These are phyloP conservation scores for Ophiosphaerella narmari DNA, from an alignment of 2,329 filamentous ascomycete genomes.

Conservation along the genomic window DNA sequence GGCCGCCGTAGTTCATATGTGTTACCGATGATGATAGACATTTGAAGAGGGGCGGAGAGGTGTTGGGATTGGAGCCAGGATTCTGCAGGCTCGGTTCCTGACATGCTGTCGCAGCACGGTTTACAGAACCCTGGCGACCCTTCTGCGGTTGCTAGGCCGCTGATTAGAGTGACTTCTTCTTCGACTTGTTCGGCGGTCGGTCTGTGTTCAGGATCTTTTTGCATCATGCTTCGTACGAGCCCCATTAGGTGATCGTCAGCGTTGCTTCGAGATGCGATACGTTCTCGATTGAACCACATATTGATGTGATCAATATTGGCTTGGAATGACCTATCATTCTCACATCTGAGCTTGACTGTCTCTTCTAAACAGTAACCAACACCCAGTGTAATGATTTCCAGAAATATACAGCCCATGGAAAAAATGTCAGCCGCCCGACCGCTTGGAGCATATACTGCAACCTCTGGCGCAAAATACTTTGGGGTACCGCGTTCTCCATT, in stretches of 20 bases:
- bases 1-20: neutral
- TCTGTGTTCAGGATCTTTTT: neutral
- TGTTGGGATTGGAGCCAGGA: neutral
- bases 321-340: slow-evolving; percentile 2
- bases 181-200: neutral
- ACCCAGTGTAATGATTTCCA: slow-evolving; percentile 9
- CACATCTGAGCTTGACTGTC: neutral
- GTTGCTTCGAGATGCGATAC: neutral
- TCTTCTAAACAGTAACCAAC: neutral
- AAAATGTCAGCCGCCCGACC: slow-evolving; percentile 19
- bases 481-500: slow-evolving; percentile 15
- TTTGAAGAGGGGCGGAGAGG: neutral
- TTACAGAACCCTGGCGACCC: neutral
- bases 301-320: neutral
- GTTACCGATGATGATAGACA: slow-evolving; percentile 1
- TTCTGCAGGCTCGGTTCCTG: neutral
- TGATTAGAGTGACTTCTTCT: neutral
- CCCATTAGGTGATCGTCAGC: slow-evolving; percentile 1
- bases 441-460: slow-evolving; percentile 8
- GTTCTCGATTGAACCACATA: neutral
- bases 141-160: slow-evolving; percentile 1
- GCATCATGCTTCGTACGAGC: neutral
- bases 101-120: slow-evolving; percentile 1
- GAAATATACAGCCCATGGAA: slow-evolving; percentile 18
- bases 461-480: slow-evolving; percentile 22